Evolutionary conservation across 2,329 filamentous ascomycete genomes (phyloP).

Genomic region (Chaetomium sp.): DNA sequence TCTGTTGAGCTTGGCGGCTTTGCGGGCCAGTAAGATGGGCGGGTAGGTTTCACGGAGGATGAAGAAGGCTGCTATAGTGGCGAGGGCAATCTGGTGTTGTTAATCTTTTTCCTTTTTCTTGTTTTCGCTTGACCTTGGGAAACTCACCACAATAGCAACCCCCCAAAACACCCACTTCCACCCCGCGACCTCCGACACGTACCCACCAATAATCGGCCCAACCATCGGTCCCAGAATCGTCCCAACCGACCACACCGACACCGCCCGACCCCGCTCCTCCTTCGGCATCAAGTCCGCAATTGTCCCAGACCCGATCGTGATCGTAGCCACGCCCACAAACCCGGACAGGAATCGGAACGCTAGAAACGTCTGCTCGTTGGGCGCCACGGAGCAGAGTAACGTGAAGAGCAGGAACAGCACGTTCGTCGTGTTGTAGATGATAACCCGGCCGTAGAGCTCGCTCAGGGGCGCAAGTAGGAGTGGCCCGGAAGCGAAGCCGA

Average conservation of each 20-base stretch:
- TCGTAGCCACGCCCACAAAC: constrained; percentile 44
- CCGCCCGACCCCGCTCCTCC: constrained; percentile 40
- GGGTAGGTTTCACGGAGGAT: constrained; percentile 41
- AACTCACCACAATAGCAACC: constrained; percentile 35
- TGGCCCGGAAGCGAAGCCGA: constrained; percentile 47
- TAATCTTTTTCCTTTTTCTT: not conserved
- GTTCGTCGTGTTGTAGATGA: constrained; percentile 51
- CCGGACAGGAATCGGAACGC: constrained; percentile 54
- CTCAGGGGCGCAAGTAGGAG: constrained; percentile 50
- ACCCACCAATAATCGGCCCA: constrained; percentile 43
- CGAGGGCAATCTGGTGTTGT: constrained; percentile 16
- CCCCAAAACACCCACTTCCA: constrained; percentile 49
- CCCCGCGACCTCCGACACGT: constrained; percentile 39
- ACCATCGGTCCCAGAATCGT: constrained; percentile 34
- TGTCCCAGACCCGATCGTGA: constrained; percentile 46
- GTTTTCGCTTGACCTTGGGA: not conserved
- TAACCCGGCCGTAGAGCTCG: constrained; percentile 57
- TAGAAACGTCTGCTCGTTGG: constrained; percentile 46
- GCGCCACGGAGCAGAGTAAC: constrained; percentile 55
- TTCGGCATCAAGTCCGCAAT: constrained; percentile 46
- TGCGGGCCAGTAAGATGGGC: constrained; percentile 44
- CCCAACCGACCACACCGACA: constrained; percentile 42
- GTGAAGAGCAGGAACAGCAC: constrained; percentile 55
- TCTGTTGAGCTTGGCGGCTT: constrained; percentile 40
- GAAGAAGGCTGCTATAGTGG: constrained; percentile 31